These are phyloP conservation scores for Ogataea saltuana DNA, from an alignment of 805 yeast genomes.

Conservation along the genomic window DNA sequence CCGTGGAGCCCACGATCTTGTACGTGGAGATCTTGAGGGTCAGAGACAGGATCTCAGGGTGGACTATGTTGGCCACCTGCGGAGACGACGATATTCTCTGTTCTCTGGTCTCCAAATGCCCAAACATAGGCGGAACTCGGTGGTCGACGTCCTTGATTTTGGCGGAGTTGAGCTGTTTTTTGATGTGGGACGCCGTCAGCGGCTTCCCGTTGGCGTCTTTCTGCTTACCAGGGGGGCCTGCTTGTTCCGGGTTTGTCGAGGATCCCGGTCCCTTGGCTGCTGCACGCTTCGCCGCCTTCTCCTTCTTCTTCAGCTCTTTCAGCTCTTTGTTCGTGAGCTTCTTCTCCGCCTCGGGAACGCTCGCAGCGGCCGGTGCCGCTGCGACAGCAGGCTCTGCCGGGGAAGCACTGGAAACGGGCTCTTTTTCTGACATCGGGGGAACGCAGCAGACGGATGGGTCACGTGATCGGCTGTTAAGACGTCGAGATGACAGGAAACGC, in stretches of 20 bases:
- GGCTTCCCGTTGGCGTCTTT: slow-evolving; percentile 37
- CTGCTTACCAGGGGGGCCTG: slow-evolving; percentile 30
- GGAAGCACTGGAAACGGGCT: slow-evolving; percentile 1
- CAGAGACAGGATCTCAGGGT: slow-evolving; percentile 78
- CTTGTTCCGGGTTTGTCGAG: slow-evolving; percentile 10
- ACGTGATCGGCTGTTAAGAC: too few relatives aligned
- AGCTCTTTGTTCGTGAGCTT: slow-evolving; percentile 71
- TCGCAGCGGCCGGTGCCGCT: not conserved
- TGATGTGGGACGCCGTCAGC: slow-evolving; percentile 51
- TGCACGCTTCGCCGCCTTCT: slow-evolving; percentile 90
- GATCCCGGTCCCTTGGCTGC: slow-evolving; percentile 67
- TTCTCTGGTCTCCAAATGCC: slow-evolving; percentile 78
- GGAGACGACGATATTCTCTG: slow-evolving; percentile 65
- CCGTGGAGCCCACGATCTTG: slow-evolving; percentile 85
- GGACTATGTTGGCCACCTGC: slow-evolving; percentile 67
- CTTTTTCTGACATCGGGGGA: slow-evolving; percentile 2
- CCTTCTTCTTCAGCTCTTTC: slow-evolving; percentile 83
- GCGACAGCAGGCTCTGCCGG: slow-evolving; percentile 1
- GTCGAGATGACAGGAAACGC: too few relatives aligned
- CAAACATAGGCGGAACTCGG: slow-evolving; percentile 66
- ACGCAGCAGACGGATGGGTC: not conserved
- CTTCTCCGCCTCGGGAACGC: slow-evolving; percentile 5
- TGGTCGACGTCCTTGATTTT: slow-evolving; percentile 43
- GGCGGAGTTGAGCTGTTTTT: slow-evolving; percentile 55
- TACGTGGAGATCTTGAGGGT: slow-evolving; percentile 82